Conservation (phyloP, 176 grass and related monocot genomes). For the Stipa capillata region DNA sequence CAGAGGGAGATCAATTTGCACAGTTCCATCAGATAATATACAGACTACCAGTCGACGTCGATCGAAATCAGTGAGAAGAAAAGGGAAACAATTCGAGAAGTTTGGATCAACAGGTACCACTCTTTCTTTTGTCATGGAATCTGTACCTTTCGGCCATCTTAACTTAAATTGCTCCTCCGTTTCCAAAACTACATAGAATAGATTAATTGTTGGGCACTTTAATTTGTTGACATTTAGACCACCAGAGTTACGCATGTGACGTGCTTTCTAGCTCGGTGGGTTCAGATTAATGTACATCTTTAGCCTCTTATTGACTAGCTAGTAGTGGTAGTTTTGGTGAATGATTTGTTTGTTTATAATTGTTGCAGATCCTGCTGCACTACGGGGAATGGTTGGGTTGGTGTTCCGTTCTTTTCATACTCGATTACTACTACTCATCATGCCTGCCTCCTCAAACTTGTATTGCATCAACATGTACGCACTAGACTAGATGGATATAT, state of each 20-base stretch:
- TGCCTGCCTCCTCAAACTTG: neutral
- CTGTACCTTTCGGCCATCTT: neutral
- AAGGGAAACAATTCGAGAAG: neutral
- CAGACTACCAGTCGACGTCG: neutral
- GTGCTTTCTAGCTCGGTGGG: too few species aligned
- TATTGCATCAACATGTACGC: neutral
- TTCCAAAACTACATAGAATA: neutral
- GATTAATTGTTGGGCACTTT: neutral
- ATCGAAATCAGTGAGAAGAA: neutral
- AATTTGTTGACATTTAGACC: neutral
- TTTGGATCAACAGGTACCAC: neutral
- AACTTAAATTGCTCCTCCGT: neutral
- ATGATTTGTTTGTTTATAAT: too few species aligned
- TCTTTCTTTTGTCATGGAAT: neutral
- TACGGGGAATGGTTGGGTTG: neutral
- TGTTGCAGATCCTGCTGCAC: neutral
- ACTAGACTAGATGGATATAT: neutral
- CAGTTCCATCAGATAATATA: neutral
- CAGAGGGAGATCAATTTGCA: neutral
- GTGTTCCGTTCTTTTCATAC: constrained; percentile 14
- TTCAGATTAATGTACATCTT: too few species aligned
- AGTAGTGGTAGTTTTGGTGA: too few species aligned
- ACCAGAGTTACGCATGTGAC: too few species aligned
- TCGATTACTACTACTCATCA: neutral
- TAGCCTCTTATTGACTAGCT: too few species aligned